Evolutionary conservation across 2,329 filamentous ascomycete species (phyloP).

Genomic region (Eutypa lata): DNA sequence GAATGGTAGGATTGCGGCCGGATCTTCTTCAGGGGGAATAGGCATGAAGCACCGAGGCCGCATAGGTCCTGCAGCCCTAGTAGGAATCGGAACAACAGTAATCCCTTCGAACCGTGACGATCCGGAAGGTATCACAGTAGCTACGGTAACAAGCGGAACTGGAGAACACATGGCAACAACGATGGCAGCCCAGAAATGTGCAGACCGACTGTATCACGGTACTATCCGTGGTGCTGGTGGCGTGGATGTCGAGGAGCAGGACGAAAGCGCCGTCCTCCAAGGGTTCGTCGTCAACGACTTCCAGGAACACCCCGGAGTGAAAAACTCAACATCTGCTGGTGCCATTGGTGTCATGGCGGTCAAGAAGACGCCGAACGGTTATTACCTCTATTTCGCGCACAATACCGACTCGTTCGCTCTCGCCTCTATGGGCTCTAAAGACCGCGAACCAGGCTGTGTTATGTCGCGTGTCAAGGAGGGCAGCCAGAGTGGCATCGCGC

Average conservation of each 20-base stretch:
- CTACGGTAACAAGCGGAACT: slow-evolving; percentile 87
- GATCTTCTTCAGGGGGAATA: slow-evolving; percentile 94
- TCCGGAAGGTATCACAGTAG: slow-evolving; percentile 66
- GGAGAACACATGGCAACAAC: slow-evolving; percentile 98
- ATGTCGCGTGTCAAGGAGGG: slow-evolving; percentile 73
- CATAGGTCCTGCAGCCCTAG: slow-evolving; percentile 86
- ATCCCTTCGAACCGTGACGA: slow-evolving; percentile 75
- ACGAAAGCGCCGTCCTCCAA: slow-evolving; percentile 73
- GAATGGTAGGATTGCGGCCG: slow-evolving; percentile 84
- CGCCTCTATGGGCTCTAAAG: slow-evolving; percentile 81
- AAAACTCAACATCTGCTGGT: slow-evolving; percentile 72
- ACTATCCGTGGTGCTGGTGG: slow-evolving; percentile 60
- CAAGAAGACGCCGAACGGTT: slow-evolving; percentile 74
- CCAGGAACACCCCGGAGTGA: slow-evolving; percentile 85
- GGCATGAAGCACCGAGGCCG: slow-evolving; percentile 96
- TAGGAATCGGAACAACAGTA: slow-evolving; percentile 86
- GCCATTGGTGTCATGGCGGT: slow-evolving; percentile 89
- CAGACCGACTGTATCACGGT: slow-evolving; percentile 76
- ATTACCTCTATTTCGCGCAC: slow-evolving; percentile 89
- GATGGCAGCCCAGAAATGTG: slow-evolving; percentile 83
- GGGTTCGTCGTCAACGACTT: slow-evolving; percentile 86
- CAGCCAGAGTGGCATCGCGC: slow-evolving; percentile 44
- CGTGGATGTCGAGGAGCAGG: slow-evolving; percentile 61
- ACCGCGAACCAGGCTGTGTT: slow-evolving; percentile 71
- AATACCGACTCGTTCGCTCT: slow-evolving; percentile 89